A percentile compares a stretch with the other conserved stretches of the same genome.
Evolutionary conservation across 495 filamentous ascomycete species (phyloP).

Genomic region (Trichoderma reesei): DNA sequence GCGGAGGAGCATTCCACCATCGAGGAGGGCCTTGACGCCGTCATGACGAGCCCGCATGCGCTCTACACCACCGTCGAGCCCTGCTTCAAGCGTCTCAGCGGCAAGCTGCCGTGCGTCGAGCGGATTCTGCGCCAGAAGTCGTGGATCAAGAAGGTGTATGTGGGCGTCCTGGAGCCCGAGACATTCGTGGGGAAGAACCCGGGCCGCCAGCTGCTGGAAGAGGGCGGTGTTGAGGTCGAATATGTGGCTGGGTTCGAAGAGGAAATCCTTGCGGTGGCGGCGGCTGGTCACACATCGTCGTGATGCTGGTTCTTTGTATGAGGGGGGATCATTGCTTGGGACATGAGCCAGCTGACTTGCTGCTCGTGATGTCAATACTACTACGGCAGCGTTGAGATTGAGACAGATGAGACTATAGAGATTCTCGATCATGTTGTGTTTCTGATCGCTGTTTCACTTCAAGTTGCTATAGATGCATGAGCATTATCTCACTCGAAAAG

Average conservation of each 20-base stretch:
- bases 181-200: conserved; percentile 78
- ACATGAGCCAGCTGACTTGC: not conserved
- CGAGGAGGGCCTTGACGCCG: conserved; percentile 45
- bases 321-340: too few relatives aligned
- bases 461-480: too few relatives aligned
- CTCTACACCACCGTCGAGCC: conserved; percentile 96
- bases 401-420: too few relatives aligned
- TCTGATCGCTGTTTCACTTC: too few relatives aligned
- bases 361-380: not conserved
- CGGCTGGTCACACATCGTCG: conserved; percentile 54
- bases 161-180: conserved; percentile 80
- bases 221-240: conserved; percentile 64
- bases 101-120: conserved; percentile 74
- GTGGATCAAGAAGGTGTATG: conserved; percentile 65
- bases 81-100: conserved; percentile 69
- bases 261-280: conserved; percentile 72
- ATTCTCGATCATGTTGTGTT: too few relatives aligned
- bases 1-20: conserved; percentile 37
- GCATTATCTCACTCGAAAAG: too few relatives aligned
- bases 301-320: not conserved
- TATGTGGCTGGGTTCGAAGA: conserved; percentile 67
- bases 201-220: conserved; percentile 57
- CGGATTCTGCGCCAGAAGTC: conserved; percentile 59
- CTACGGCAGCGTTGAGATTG: too few relatives aligned
- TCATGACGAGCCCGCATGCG: conserved; percentile 46